phyloP scores from a whole-genome alignment of 2,329 filamentous ascomycete species.

The Aspergillus sp. region DNA sequence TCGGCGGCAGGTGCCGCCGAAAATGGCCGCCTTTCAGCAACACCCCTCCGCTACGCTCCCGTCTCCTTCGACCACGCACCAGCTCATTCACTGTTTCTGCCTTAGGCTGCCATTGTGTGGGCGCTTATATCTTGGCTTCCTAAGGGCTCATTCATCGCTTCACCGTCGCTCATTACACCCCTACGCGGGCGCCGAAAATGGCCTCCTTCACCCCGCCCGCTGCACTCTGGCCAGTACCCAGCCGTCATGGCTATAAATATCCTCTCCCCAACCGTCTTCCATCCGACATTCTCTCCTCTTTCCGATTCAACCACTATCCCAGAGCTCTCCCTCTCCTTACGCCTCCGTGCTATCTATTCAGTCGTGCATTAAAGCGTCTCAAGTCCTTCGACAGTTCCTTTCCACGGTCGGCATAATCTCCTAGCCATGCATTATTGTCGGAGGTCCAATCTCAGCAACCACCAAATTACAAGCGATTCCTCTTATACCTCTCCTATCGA shows the following conservation, averaged over 20 bases:
- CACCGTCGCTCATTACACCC: not conserved
- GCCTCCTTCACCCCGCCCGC: not conserved
- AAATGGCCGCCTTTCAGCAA: not conserved
- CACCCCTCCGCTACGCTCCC: not conserved
- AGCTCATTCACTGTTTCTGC: not conserved
- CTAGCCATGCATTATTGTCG: slow-evolving; percentile 18
- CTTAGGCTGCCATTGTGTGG: not conserved
- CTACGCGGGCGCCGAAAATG: not conserved
- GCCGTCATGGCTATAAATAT: not conserved
- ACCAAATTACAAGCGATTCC: not conserved
- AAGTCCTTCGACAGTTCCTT: not conserved
- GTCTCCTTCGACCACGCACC: not conserved
- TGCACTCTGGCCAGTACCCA: not conserved
- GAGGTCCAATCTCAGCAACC: no score
- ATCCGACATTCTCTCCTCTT: not conserved
- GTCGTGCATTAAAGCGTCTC: no score
- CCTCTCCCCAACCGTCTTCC: not conserved
- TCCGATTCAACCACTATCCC: not conserved
- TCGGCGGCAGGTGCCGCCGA: not conserved
- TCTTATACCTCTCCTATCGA: not conserved
- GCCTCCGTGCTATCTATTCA: not conserved
- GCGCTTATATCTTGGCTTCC: not conserved
- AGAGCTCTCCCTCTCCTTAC: not conserved
- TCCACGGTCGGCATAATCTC: not conserved
- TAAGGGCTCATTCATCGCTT: not conserved